phyloP scores from a whole-genome alignment of 495 filamentous ascomycete genomes.

The Penicillium coffeae region DNA sequence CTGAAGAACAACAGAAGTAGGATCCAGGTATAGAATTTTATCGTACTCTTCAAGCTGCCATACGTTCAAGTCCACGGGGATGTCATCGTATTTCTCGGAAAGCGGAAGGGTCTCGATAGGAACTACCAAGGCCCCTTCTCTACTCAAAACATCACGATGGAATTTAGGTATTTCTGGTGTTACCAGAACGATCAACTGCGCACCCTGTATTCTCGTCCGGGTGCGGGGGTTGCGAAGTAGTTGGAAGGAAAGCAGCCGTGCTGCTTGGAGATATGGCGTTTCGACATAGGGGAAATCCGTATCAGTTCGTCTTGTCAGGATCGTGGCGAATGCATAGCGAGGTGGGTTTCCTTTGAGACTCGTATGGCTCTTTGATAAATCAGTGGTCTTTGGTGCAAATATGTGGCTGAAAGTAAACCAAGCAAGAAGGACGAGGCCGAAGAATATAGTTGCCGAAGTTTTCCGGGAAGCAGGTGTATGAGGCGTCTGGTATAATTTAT shows the following conservation, averaged over 20 bases:
- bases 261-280: slow-evolving; percentile 32
- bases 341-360: not conserved
- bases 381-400: not conserved
- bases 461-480: not conserved
- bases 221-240: slow-evolving; percentile 39
- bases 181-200: slow-evolving; percentile 34
- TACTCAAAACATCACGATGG: slow-evolving; percentile 18
- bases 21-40: slow-evolving; percentile 43
- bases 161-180: slow-evolving; percentile 20
- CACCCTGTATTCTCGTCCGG: slow-evolving; percentile 16
- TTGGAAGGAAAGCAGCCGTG: slow-evolving; percentile 42
- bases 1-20: slow-evolving; percentile 33
- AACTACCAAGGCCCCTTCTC: slow-evolving; percentile 34
- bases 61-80: slow-evolving; percentile 38
- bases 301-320: not conserved
- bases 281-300: not conserved
- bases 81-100: slow-evolving; percentile 25
- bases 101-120: slow-evolving; percentile 22
- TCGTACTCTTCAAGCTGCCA: slow-evolving; percentile 40
- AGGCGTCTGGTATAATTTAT: not conserved
- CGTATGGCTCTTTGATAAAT: not conserved
- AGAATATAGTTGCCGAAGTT: not conserved
- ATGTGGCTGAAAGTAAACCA: not conserved
- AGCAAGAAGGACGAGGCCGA: not conserved
- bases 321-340: not conserved